Evolutionary conservation across 169 alveolate species (phyloP).

Genomic region (Cryptosporidium parvum): DNA sequence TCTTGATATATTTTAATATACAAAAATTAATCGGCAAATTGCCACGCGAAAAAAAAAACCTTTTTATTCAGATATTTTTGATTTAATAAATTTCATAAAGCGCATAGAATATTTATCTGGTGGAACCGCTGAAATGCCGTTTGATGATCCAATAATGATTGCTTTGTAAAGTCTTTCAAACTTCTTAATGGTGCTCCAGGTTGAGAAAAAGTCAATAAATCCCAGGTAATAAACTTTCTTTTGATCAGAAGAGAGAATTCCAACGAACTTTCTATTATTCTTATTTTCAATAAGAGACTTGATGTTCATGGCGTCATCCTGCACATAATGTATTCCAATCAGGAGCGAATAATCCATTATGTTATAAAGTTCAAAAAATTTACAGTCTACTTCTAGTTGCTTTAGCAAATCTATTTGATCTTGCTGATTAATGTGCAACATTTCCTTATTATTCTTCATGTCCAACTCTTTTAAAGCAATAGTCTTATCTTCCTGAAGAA

Average conservation of each 20-base stretch:
- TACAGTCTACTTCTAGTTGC: slow-evolving; percentile 85
- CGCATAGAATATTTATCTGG: slow-evolving; percentile 57
- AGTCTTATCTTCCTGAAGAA: slow-evolving; percentile 86
- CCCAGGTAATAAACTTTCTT: slow-evolving; percentile 84
- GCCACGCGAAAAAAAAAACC: too few relatives aligned
- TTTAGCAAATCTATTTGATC: slow-evolving; percentile 80
- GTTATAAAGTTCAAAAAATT: slow-evolving; percentile 84
- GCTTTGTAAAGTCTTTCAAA: slow-evolving; percentile 49
- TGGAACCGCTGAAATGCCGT: slow-evolving; percentile 59
- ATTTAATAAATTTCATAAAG: slow-evolving; percentile 50
- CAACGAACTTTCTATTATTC: slow-evolving; percentile 38
- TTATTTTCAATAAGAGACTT: slow-evolving; percentile 20
- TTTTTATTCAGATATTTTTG: slow-evolving; percentile 24
- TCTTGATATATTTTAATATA: background rate
- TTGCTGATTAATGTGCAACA: slow-evolving; percentile 82
- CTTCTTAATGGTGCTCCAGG: slow-evolving; percentile 74
- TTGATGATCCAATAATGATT: slow-evolving; percentile 49
- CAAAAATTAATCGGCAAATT: background rate
- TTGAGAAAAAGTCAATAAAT: slow-evolving; percentile 86
- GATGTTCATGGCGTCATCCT: slow-evolving; percentile 39
- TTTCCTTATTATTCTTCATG: slow-evolving; percentile 83
- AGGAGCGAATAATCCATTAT: slow-evolving; percentile 92
- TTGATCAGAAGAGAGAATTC: slow-evolving; percentile 79
- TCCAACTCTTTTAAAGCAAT: slow-evolving; percentile 92
- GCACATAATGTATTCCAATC: slow-evolving; percentile 89